Conservation (phyloP, 2,329 filamentous ascomycete species). For the Ilyonectria sp. region DNA sequence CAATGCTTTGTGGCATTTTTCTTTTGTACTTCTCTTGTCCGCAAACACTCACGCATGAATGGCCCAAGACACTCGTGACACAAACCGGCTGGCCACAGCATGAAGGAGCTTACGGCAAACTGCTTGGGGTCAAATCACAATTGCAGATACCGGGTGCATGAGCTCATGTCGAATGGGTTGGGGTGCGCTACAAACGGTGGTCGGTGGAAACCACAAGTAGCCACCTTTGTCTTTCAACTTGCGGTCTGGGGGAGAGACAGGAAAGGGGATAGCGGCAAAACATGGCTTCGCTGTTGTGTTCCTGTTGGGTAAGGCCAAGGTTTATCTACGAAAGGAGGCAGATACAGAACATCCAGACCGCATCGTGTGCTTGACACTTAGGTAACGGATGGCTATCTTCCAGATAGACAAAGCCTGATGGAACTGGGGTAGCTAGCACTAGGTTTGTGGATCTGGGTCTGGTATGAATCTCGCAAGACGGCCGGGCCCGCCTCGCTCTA, state of each 20-base stretch:
- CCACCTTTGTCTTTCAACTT: constrained; percentile 19
- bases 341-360: background rate
- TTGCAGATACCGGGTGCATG: background rate
- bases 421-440: background rate
- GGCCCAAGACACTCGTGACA: background rate
- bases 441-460: background rate
- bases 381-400: background rate
- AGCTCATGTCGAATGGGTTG: background rate
- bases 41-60: background rate
- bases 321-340: background rate
- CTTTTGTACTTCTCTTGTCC: background rate
- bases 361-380: background rate
- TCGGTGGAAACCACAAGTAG: background rate
- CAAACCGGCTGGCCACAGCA: background rate
- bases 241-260: constrained; percentile 14
- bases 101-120: background rate
- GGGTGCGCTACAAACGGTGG: background rate
- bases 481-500: background rate
- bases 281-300: background rate
- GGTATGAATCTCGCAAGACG: background rate
- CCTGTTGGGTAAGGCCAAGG: background rate
- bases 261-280: background rate
- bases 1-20: background rate
- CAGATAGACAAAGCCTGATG: background rate
- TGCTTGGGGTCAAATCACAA: background rate